A percentile compares a stretch with the other conserved stretches of the same genome.
These are phyloP conservation scores for Nectriaceae sp. DNA, from an alignment of 2,329 filamentous ascomycete genomes.

Conservation along the genomic window DNA sequence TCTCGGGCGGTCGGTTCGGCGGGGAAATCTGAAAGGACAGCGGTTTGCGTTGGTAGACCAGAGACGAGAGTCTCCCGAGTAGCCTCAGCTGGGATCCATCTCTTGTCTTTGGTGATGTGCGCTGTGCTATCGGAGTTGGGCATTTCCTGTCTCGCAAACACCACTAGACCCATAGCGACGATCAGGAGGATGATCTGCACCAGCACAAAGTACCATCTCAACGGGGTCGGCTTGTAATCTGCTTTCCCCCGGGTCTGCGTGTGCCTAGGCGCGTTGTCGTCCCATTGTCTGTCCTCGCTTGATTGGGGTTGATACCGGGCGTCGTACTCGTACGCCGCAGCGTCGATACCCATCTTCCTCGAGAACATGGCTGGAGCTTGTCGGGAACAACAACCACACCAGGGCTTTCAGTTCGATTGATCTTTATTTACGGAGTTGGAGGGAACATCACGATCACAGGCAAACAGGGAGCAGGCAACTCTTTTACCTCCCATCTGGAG, in stretches of 20 bases:
- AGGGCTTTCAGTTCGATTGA: neutral
- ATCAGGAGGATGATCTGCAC: constrained; percentile 18
- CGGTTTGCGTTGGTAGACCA: neutral
- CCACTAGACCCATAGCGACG: constrained; percentile 21
- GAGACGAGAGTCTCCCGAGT: neutral
- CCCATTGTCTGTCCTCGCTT: constrained; percentile 23
- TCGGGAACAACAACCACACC: neutral
- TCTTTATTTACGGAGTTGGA: neutral
- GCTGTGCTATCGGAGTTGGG: constrained; percentile 25
- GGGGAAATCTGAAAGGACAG: neutral
- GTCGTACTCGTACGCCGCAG: constrained; percentile 13
- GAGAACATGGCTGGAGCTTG: constrained; percentile 19
- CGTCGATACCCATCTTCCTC: constrained; percentile 15
- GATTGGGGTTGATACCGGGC: constrained; percentile 26
- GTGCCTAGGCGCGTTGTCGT: constrained; percentile 12
- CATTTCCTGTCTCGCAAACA: constrained; percentile 26
- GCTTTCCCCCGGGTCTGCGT: constrained; percentile 16
- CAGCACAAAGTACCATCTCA: constrained; percentile 27
- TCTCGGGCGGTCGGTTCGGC: neutral
- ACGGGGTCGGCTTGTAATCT: constrained; percentile 26
- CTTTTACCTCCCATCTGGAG: neutral
- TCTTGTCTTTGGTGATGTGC: constrained; percentile 21
- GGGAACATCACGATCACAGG: neutral
- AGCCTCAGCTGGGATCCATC: neutral
- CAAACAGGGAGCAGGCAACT: neutral